phyloP scores from a whole-genome alignment of 352 stramenopile genomes.

The Globisporangium cylindrosporum region DNA sequence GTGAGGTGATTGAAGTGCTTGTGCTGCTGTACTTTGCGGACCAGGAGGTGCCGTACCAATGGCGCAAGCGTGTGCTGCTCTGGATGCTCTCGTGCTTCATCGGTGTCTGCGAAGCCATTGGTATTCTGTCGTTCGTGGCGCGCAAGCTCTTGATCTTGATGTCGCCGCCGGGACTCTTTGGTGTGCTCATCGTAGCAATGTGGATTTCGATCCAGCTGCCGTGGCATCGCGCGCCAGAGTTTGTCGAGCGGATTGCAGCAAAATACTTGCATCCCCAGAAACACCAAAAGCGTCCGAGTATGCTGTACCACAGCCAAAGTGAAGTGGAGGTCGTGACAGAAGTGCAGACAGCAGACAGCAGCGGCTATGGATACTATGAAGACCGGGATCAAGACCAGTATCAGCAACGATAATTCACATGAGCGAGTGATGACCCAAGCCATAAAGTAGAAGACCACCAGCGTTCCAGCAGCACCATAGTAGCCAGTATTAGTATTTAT shows the following conservation, averaged over 20 bases:
- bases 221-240: constrained; percentile 32
- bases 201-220: constrained; percentile 38
- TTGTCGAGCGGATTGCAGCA: constrained; percentile 4
- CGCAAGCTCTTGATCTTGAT: constrained; percentile 23
- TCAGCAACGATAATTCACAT: background rate
- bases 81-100: constrained; percentile 33
- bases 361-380: background rate
- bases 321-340: constrained; percentile 12
- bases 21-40: constrained; percentile 58
- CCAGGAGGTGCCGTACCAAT: constrained; percentile 39
- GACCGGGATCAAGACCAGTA: background rate
- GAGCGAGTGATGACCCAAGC: background rate
- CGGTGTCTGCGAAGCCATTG: constrained; percentile 26
- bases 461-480: background rate
- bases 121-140: constrained; percentile 21
- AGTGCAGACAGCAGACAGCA: background rate
- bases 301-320: background rate
- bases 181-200: constrained; percentile 39
- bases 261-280: constrained; percentile 5
- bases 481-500: constrained; percentile 8
- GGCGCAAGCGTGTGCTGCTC: constrained; percentile 34
- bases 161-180: constrained; percentile 28
- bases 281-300: constrained; percentile 9
- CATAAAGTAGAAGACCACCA: constrained; percentile 1
- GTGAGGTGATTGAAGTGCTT: constrained; percentile 51